Conservation (phyloP, 352 stramenopile genomes). For the Phytophthora cactorum region DNA sequence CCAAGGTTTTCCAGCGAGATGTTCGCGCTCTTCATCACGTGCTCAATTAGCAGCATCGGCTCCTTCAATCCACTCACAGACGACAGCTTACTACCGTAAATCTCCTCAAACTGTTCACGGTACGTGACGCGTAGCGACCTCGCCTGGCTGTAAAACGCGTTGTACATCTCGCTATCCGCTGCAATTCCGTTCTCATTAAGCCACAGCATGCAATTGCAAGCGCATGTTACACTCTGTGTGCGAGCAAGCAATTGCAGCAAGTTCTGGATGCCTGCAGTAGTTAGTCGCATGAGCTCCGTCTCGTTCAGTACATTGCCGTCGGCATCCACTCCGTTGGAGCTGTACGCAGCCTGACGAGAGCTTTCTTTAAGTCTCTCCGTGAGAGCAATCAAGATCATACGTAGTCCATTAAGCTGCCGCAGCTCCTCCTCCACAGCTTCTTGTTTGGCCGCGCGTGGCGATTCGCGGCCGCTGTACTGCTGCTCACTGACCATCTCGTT, state of each 20-base stretch:
- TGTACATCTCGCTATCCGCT: slow-evolving; percentile 54
- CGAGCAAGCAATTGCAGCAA: slow-evolving; percentile 73
- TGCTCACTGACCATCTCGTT: slow-evolving; percentile 62
- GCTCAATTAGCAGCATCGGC: slow-evolving; percentile 73
- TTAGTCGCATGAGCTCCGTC: slow-evolving; percentile 74
- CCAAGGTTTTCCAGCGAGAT: slow-evolving; percentile 46
- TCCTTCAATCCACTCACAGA: slow-evolving; percentile 54
- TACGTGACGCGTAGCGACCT: slow-evolving; percentile 57
- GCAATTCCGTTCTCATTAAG: slow-evolving; percentile 60
- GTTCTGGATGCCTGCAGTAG: slow-evolving; percentile 65
- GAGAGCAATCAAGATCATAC: slow-evolving; percentile 71
- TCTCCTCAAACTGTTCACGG: slow-evolving; percentile 72
- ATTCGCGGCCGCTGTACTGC: slow-evolving; percentile 45
- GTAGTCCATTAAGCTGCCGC: slow-evolving; percentile 71
- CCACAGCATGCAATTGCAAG: slow-evolving; percentile 74
- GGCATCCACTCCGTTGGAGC: slow-evolving; percentile 34
- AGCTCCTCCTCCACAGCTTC: slow-evolving; percentile 51
- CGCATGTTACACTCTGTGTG: slow-evolving; percentile 58
- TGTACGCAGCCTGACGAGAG: slow-evolving; percentile 52
- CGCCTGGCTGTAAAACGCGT: slow-evolving; percentile 74
- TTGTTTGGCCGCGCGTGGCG: slow-evolving; percentile 35
- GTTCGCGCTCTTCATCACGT: slow-evolving; percentile 77
- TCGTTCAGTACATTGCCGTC: slow-evolving; percentile 55
- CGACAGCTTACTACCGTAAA: slow-evolving; percentile 62
- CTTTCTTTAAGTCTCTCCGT: slow-evolving; percentile 70